Conservation (phyloP, 441 rosid genomes). For the Euphorbia corollata region DNA sequence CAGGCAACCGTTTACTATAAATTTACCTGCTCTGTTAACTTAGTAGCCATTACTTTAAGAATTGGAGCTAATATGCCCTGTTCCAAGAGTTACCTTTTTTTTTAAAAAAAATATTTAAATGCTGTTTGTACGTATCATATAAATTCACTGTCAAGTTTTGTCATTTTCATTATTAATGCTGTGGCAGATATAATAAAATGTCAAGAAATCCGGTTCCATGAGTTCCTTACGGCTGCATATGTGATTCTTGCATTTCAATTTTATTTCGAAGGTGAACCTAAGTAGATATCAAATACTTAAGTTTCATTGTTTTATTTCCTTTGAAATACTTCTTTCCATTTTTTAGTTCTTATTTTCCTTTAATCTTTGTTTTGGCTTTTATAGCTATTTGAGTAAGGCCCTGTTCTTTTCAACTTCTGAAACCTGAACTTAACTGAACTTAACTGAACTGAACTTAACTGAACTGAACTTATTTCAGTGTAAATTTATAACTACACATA, state of each 20-base stretch:
- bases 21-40: neutral
- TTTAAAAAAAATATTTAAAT: neutral
- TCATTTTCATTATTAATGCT: neutral
- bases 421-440: no score
- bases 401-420: no score
- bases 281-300: neutral
- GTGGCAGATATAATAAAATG: neutral
- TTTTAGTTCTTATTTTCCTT: neutral
- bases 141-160: neutral
- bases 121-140: neutral
- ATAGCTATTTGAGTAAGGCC: neutral
- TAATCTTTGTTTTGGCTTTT: neutral
- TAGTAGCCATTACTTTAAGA: neutral
- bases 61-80: neutral
- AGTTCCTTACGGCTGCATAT: neutral
- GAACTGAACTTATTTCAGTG: no score
- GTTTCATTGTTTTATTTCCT: neutral
- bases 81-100: neutral
- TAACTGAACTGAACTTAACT: no score
- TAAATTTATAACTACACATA: no score
- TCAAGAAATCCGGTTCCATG: neutral
- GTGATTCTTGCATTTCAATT: neutral
- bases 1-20: neutral
- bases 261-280: neutral
- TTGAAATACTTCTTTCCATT: neutral